phyloP scores from a whole-genome alignment of 768 basidiomycete species.

The Erythrobasidium yunnanense region DNA sequence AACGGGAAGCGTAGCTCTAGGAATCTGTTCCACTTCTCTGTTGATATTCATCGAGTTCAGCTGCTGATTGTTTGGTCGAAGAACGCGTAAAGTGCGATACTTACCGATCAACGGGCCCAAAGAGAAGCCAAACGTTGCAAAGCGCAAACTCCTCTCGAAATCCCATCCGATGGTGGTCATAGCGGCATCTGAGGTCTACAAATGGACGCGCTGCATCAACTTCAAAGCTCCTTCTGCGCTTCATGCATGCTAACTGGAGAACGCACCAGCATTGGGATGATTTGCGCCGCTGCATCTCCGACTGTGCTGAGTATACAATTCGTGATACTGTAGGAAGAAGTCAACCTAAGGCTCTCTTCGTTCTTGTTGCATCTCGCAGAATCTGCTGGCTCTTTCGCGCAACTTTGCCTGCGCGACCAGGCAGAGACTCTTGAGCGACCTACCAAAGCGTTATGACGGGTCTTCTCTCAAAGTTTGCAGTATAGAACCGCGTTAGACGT shows the following conservation, averaged over 20 bases:
- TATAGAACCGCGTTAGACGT: conserved; percentile 13
- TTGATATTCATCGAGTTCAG: neutral
- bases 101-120: conserved; percentile 15
- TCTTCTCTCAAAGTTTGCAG: conserved; percentile 20
- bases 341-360: neutral
- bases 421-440: neutral
- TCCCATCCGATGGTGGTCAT: conserved; percentile 9
- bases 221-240: neutral
- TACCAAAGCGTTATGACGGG: conserved; percentile 24
- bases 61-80: neutral
- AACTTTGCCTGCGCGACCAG: neutral
- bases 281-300: conserved; percentile 15
- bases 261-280: conserved; percentile 17
- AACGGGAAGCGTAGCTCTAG: conserved; percentile 20
- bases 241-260: neutral
- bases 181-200: neutral
- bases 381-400: too few relatives aligned
- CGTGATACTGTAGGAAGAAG: conserved; percentile 10
- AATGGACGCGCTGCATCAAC: neutral
- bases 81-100: neutral
- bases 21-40: conserved; percentile 27
- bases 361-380: neutral
- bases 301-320: conserved; percentile 8
- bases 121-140: conserved; percentile 25
- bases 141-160: conserved; percentile 9